These are phyloP conservation scores for Akanthomyces uredinophilus DNA, from an alignment of 2,329 filamentous ascomycete species.

Conservation along the genomic window DNA sequence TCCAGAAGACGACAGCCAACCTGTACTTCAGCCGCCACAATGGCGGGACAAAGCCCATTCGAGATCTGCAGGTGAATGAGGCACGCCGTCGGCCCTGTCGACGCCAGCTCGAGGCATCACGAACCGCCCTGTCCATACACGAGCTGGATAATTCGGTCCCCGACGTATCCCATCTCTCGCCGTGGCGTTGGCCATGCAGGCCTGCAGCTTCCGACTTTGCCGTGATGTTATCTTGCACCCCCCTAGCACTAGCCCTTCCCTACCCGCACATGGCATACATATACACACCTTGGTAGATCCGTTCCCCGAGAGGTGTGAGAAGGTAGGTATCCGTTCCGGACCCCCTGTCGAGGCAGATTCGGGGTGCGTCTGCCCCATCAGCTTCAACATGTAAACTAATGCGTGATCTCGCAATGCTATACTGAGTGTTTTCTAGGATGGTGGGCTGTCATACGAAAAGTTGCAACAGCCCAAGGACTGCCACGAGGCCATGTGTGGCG, in stretches of 20 bases:
- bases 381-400: neutral
- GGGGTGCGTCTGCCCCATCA: neutral
- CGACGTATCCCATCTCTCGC: too few relatives aligned
- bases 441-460: neutral
- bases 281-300: neutral
- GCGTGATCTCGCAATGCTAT: too few relatives aligned
- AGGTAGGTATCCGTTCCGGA: slow-evolving; percentile 1
- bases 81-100: neutral
- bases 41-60: too few relatives aligned
- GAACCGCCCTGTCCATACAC: neutral
- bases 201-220: slow-evolving; percentile 2
- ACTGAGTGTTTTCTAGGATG: too few relatives aligned
- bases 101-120: neutral
- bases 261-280: too few relatives aligned
- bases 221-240: neutral
- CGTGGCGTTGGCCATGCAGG: neutral
- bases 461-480: neutral
- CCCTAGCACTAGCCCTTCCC: neutral
- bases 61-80: neutral
- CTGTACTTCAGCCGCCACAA: too few relatives aligned
- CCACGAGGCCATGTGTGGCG: neutral
- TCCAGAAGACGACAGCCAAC: neutral
- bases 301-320: neutral
- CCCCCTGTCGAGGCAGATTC: slow-evolving; percentile 12
- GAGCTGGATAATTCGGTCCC: neutral